Conservation (phyloP, 176 grass and related monocot species). For the Pontederia paniculata region DNA sequence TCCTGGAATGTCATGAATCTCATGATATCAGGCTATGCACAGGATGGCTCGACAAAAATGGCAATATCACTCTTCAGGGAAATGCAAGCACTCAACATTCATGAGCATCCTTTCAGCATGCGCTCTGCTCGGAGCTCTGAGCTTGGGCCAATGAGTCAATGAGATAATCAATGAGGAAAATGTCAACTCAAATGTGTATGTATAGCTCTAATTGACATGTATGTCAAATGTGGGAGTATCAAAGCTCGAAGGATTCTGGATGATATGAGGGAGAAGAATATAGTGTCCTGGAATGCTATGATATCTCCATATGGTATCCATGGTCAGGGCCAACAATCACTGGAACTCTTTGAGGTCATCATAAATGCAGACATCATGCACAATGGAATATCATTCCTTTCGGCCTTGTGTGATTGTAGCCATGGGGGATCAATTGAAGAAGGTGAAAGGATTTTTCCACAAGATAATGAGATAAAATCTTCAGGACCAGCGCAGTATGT, state of each 20-base stretch:
- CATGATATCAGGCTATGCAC: conserved; percentile 27
- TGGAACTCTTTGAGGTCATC: conserved; percentile 20
- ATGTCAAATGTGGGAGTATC: conserved; percentile 17
- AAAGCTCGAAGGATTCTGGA: conserved; percentile 16
- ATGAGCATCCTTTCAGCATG: conserved; percentile 21
- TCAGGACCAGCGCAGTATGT: conserved; percentile 9
- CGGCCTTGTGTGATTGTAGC: conserved; percentile 20
- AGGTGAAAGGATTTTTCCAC: neutral
- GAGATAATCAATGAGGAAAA: conserved; percentile 13
- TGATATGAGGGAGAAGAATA: conserved; percentile 22
- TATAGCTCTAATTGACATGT: conserved; percentile 22
- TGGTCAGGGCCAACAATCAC: conserved; percentile 11
- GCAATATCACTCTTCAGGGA: conserved; percentile 20
- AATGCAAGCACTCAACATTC: conserved; percentile 18
- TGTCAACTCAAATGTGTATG: conserved; percentile 21
- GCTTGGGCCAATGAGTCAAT: conserved; percentile 20
- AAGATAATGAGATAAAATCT: conserved; percentile 12
- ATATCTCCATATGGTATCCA: conserved; percentile 22
- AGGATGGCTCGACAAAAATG: conserved; percentile 22
- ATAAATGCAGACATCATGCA: conserved; percentile 6
- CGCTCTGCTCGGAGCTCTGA: conserved; percentile 19
- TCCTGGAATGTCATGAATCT: conserved; percentile 28
- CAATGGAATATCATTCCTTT: conserved; percentile 15
- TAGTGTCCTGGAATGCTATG: conserved; percentile 26
- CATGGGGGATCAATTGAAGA: conserved; percentile 19